Conservation (phyloP, 2,329 filamentous ascomycete species). For the Neopestalotiopsis sp. region DNA sequence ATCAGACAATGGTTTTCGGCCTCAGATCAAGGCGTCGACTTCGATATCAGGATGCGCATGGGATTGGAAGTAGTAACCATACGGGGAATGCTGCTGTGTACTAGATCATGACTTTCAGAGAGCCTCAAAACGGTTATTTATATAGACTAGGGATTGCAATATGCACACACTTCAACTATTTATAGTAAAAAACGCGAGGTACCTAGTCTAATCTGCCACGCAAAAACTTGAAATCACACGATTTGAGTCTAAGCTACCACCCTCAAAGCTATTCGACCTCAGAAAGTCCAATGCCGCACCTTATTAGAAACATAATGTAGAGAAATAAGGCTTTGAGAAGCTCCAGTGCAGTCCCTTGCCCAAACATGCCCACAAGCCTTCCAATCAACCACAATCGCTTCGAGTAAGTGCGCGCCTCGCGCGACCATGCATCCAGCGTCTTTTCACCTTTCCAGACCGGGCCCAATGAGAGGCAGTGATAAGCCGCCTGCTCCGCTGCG, state of each 20-base stretch:
- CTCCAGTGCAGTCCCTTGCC: neutral
- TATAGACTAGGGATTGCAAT: too few relatives aligned
- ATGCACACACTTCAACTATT: too few relatives aligned
- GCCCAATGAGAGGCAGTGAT: slow-evolving; percentile 45
- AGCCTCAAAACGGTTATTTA: too few relatives aligned
- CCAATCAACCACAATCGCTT: neutral
- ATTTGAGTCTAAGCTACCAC: neutral
- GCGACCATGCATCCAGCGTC: slow-evolving; percentile 39
- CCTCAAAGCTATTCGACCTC: neutral
- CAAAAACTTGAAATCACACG: too few relatives aligned
- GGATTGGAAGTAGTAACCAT: too few relatives aligned
- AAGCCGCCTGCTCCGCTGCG: slow-evolving; percentile 52
- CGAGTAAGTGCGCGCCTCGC: slow-evolving; percentile 16
- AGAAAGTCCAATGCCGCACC: neutral
- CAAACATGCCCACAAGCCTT: neutral
- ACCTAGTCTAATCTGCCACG: too few relatives aligned
- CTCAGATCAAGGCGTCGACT: too few relatives aligned
- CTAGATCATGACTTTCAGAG: too few relatives aligned
- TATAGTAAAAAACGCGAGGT: too few relatives aligned
- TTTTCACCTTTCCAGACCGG: slow-evolving; percentile 43
- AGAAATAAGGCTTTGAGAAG: neutral
- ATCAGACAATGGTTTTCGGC: too few relatives aligned
- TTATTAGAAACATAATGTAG: neutral
- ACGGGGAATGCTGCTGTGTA: too few relatives aligned
- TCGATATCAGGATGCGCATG: too few relatives aligned